Base-by-base conservation (phyloP, 345 rosid genomes). In the Syzygium grande region DNA sequence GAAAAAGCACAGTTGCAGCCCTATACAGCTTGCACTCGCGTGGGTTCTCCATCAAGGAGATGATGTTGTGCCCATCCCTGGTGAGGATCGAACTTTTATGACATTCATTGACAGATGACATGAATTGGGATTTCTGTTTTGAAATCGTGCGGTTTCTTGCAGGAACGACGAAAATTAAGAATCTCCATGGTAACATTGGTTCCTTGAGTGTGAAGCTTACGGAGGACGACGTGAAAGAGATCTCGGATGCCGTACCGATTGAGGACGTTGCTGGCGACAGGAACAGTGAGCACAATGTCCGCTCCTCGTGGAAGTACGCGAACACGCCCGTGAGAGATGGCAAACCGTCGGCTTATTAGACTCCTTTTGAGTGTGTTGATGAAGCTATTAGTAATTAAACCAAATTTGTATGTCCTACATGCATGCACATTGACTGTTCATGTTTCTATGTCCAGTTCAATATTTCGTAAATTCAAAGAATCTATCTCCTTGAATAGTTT, bases 11-110 rank as follows among this genome's bases (percentile, higher is more conserved):
- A 84, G 79, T 68, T 93, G 94, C 86, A 85, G 30, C 30, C 86
- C 95, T n/a, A 86, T 88, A 58, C 93, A 92, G 85, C 92, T 92
- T 22, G 92, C 93, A 12, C 92, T 93, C 55, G 89, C 92, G 0
- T 91, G 95, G 93, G 65, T 92, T 84, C 92, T 91, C 51, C 89
- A 90, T 43, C 93, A 90, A 86, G 92, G 93, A 22, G 89, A 90
- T 52, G 93, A 92, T 84, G 90, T 93, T n/a, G 91, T 79, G 3
- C 94, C 93, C 5, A 91, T 91, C 85, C 93, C 94, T 38, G 91
- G 93, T 91, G 79, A 89, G 91, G 77, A 84, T 25, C 27, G 25
- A 12, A 27, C 17, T 13, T 61, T n/a, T 27, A 13, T 12, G 68
- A 61, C 7, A 27, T 12, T 59, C 34, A n/a, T 61, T 27, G 11